phyloP scores from a whole-genome alignment of 805 yeast genomes.

The Sugiyamaella smithiae region DNA sequence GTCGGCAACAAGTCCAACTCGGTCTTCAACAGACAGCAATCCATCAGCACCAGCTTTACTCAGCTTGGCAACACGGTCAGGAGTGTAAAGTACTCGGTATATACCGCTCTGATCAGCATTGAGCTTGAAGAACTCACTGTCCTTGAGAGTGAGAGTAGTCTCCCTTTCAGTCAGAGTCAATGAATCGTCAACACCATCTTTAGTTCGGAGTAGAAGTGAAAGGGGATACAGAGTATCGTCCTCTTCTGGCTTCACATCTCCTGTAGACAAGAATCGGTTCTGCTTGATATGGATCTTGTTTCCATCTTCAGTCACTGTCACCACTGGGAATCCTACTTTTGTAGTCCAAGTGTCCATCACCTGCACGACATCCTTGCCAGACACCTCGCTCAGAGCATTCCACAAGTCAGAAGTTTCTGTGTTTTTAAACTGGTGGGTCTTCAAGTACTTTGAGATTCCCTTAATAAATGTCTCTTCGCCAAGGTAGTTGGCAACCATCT shows the following conservation, averaged over 20 bases:
- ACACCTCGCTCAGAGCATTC: conserved; percentile 59
- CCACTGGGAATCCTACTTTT: conserved; percentile 69
- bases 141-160: conserved; percentile 44
- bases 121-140: conserved; percentile 48
- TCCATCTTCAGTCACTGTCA: conserved; percentile 46
- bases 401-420: conserved; percentile 75
- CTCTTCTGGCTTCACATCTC: conserved; percentile 58
- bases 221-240: conserved; percentile 53
- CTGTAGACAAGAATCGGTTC: conserved; percentile 59
- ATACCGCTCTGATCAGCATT: conserved; percentile 62
- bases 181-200: conserved; percentile 59
- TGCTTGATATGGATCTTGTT: conserved; percentile 46
- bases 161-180: conserved; percentile 53
- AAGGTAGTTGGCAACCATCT: conserved; percentile 70
- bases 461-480: conserved; percentile 66
- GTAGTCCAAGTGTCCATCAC: conserved; percentile 73
- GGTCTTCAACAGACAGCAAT: conserved; percentile 54
- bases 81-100: conserved; percentile 55
- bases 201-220: conserved; percentile 53
- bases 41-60: conserved; percentile 52
- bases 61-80: conserved; percentile 50
- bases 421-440: conserved; percentile 60
- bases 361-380: conserved; percentile 56
- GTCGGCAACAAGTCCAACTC: conserved; percentile 64
- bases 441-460: conserved; percentile 70